Evolutionary conservation across 768 basidiomycete genomes (phyloP).

Genomic region (Artomyces pyxidatus): DNA sequence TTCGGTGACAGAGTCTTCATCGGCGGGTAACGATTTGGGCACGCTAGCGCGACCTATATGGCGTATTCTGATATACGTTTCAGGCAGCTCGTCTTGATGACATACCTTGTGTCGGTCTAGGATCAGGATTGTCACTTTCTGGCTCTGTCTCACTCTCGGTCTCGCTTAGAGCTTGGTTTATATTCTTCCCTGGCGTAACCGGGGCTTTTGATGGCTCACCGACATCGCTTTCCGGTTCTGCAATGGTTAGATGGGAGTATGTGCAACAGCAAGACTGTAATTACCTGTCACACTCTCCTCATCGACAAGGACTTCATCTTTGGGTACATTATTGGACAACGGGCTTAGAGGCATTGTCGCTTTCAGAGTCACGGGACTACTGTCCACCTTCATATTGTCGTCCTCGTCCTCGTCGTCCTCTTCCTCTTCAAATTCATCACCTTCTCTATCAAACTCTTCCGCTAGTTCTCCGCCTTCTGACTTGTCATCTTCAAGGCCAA

Average conservation of each 20-base stretch:
- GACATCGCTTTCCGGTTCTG: slow-evolving; percentile 23
- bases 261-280: neutral
- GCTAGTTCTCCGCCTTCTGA: slow-evolving; percentile 7
- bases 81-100: too few relatives aligned
- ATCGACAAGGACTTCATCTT: neutral
- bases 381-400: neutral
- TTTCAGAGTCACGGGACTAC: slow-evolving; percentile 2
- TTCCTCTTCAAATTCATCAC: slow-evolving; percentile 15
- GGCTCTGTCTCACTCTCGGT: slow-evolving; percentile 3
- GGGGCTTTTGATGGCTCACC: neutral
- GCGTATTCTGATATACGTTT: neutral
- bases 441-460: slow-evolving; percentile 15
- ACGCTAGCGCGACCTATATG: slow-evolving; percentile 3
- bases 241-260: neutral
- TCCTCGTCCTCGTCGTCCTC: slow-evolving; percentile 9
- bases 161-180: neutral
- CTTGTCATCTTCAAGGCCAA: slow-evolving; percentile 11
- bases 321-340: neutral
- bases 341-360: neutral
- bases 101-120: neutral
- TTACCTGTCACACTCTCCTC: slow-evolving; percentile 12
- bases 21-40: neutral
- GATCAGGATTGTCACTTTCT: neutral
- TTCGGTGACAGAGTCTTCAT: slow-evolving; percentile 41
- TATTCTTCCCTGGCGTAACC: neutral